Percentiles rank a stretch among this genome's conserved stretches.
phyloP scores from a whole-genome alignment of 129 eudicot genomes.

The Saposhnikovia divaricata region DNA sequence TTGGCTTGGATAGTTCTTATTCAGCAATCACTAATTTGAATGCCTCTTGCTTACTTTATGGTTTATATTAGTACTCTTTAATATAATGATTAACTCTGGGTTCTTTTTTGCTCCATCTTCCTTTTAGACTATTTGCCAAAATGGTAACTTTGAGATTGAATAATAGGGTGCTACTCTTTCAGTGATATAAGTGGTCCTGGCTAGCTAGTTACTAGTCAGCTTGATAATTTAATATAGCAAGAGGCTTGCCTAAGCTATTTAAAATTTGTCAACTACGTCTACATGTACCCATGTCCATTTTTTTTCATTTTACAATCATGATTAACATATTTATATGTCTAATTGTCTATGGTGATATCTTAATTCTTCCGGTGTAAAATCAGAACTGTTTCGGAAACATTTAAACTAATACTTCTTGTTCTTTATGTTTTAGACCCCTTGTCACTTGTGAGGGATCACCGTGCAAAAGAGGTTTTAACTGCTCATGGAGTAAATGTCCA shows the following conservation, averaged over 20 bases:
- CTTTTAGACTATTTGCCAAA: neutral
- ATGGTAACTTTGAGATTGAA: neutral
- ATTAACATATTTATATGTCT: neutral
- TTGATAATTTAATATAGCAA: neutral
- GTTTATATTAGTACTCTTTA: neutral
- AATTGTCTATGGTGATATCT: neutral
- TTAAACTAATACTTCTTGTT: conserved; percentile 5
- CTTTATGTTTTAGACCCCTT: conserved; percentile 57
- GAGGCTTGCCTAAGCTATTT: neutral
- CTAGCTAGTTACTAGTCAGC: neutral
- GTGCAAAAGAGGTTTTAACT: conserved; percentile 63
- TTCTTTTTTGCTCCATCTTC: neutral
- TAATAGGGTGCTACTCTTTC: neutral
- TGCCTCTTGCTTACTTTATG: neutral
- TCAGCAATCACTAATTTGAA: neutral
- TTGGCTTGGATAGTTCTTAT: neutral
- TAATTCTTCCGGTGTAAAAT: neutral
- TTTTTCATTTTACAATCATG: neutral
- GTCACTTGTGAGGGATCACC: conserved; percentile 91
- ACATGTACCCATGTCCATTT: neutral
- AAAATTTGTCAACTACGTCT: neutral
- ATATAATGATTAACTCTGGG: neutral
- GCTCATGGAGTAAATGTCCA: conserved; percentile 65
- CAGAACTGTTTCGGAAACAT: neutral
- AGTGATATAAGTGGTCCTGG: neutral